Evolutionary conservation across 148 eudicot genomes (phyloP), one percentile per base, ranked within the genome.

Genomic region (Polygonum maritimum): DNA sequence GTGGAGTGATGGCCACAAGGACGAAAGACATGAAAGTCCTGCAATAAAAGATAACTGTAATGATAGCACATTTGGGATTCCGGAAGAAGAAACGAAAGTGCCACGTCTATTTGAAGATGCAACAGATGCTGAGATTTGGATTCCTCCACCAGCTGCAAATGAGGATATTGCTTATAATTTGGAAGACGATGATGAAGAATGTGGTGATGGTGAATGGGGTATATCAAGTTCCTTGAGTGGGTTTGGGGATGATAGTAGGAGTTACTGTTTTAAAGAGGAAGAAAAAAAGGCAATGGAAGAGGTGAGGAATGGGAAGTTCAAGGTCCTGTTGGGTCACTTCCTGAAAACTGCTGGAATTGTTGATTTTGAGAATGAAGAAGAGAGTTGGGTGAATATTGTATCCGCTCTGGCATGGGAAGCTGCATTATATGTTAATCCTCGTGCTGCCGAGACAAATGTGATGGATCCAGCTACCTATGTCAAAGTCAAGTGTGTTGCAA

Each of bases 401-500:
- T 87, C 97, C 40, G 80, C 83, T 72, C 83, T 94, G 76, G 91
- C 96, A 3, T 94, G 98, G 98, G 87, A 86, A 78, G 96, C 97
- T 75, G 97, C 97, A 79, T 80, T 82, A 35, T 92, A 81, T 90
- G 83, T 94, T 40, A 89, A 87, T 81, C 98, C 96, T 74, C 87
- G 86, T 77, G 85, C 84, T 74, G 74, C 71, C 21, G 86, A 84
- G 77, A 92, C 91, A 39, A 92, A 92, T 82, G 84, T 91, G 70
- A 92, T 94, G 94, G 98, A 94, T 87, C 97, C 96, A 41, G 85
- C 89, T 82, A 90, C 92, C 78, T 84, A 87, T 84, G 97, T 94
- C 83, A 94, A 94, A 88, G 79, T 94, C 76, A 94, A 94, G 80
- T 94, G 98, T 79, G 60, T 92, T 79, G 94, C 92, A 73, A 83